Percentiles rank a stretch among this genome's conserved stretches.
Evolutionary conservation across 2,329 filamentous ascomycete genomes (phyloP).

Genomic region (Cladophialophora chaetospira): DNA sequence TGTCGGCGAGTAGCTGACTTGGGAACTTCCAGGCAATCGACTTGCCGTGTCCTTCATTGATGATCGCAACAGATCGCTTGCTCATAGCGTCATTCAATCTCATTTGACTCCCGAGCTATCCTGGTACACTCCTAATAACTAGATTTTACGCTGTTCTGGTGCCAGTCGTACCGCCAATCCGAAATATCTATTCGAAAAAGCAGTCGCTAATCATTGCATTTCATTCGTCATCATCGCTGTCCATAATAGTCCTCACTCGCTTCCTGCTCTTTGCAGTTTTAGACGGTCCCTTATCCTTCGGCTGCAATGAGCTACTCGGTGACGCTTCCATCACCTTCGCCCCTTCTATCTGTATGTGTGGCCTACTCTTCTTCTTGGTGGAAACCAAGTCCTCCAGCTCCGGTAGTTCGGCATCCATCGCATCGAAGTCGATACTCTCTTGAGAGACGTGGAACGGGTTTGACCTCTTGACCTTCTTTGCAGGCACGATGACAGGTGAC

Average conservation of each 20-base stretch:
- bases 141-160: neutral
- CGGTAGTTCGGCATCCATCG: slow-evolving; percentile 23
- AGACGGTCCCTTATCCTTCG: neutral
- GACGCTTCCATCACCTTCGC: neutral
- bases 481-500: neutral
- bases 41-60: too few species aligned
- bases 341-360: neutral
- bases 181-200: neutral
- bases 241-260: slow-evolving; percentile 18
- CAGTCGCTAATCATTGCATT: neutral
- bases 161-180: too few species aligned
- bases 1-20: too few species aligned
- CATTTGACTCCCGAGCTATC: too few species aligned
- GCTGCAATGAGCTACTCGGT: too few species aligned
- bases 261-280: neutral
- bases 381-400: slow-evolving; percentile 22
- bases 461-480: neutral
- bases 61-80: too few species aligned
- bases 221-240: slow-evolving; percentile 25
- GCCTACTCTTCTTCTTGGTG: neutral
- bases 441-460: slow-evolving; percentile 19
- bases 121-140: too few species aligned
- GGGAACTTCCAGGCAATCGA: too few species aligned
- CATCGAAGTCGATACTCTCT: slow-evolving; percentile 19
- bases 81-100: too few species aligned